Conservation (phyloP, 1,139 yeast genomes). For the Sugiyamaella pinicola region DNA sequence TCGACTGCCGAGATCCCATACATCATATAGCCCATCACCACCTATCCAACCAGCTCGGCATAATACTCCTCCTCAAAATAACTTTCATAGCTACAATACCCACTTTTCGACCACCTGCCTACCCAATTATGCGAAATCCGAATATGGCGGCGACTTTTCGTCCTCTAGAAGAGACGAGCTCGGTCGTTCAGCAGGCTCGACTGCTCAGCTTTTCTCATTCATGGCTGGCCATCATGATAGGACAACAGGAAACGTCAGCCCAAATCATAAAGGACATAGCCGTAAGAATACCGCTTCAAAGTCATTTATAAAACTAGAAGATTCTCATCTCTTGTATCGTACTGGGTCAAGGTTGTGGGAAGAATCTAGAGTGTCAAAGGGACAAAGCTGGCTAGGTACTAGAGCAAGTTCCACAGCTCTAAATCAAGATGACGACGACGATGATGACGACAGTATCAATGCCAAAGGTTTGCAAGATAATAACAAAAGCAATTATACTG, state of each 20-base stretch:
- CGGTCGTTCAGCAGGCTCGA: slow-evolving; percentile 15
- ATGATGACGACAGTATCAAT: slow-evolving; percentile 13
- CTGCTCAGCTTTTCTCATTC: slow-evolving; percentile 19
- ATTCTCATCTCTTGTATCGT: slow-evolving; percentile 31
- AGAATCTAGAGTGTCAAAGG: slow-evolving; percentile 35
- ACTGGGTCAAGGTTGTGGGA: slow-evolving; percentile 39
- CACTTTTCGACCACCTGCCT: slow-evolving; percentile 24
- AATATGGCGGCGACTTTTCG: slow-evolving; percentile 16
- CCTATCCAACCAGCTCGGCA: neutral
- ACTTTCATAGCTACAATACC: slow-evolving; percentile 21
- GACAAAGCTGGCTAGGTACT: slow-evolving; percentile 35
- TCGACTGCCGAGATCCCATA: neutral
- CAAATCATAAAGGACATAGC: neutral
- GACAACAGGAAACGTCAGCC: neutral
- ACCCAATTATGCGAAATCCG: slow-evolving; percentile 18
- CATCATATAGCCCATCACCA: neutral
- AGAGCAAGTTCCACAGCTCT: slow-evolving; percentile 29
- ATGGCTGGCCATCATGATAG: slow-evolving; percentile 12
- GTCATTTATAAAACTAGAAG: slow-evolving; percentile 19
- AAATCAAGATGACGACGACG: slow-evolving; percentile 19
- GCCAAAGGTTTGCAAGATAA: neutral
- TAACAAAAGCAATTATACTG: neutral
- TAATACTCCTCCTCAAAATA: slow-evolving; percentile 3
- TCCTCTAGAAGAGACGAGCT: neutral
- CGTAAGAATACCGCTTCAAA: slow-evolving; percentile 3